phyloP scores from a whole-genome alignment of 305 asterid species.

The Rubia tinctorum region DNA sequence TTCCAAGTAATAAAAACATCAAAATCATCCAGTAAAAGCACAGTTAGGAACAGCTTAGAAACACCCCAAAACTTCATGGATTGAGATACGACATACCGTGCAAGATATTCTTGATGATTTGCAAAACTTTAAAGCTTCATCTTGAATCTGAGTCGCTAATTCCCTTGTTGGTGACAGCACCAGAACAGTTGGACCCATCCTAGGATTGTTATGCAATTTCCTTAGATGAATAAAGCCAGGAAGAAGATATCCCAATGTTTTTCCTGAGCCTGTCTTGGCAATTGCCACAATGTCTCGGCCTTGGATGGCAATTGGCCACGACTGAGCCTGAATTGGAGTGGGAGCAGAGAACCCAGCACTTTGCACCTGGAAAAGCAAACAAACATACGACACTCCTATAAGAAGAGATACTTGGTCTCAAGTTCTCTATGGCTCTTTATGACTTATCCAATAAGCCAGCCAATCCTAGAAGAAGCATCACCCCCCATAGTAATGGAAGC shows the following conservation, averaged over 20 bases:
- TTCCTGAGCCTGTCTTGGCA: conserved; percentile 99
- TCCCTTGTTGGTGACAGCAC: conserved; percentile 97
- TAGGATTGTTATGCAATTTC: conserved; percentile 58
- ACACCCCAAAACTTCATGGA: neutral
- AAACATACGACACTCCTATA: conserved; percentile 42
- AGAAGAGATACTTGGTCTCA: conserved; percentile 38
- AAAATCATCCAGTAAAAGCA: neutral
- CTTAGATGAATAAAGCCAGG: conserved; percentile 90
- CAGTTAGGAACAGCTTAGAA: neutral
- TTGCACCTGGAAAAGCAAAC: conserved; percentile 62
- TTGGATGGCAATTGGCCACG: conserved; percentile 97
- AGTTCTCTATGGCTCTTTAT: conserved; percentile 35
- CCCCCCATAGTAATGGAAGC: conserved; percentile 57
- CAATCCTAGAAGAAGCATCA: conserved; percentile 76
- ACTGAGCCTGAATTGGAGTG: conserved; percentile 97
- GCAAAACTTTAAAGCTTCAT: conserved; percentile 87
- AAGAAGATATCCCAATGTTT: conserved; percentile 88
- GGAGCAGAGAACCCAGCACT: conserved; percentile 96
- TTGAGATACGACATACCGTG: conserved; percentile 51
- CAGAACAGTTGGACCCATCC: conserved; percentile 88
- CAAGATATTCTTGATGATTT: conserved; percentile 81
- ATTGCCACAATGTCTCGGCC: conserved; percentile 97
- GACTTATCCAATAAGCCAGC: conserved; percentile 44
- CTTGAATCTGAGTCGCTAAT: conserved; percentile 98
- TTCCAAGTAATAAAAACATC: neutral